Conservation (phyloP, 768 basidiomycete species). For the Hericium alpestre region DNA sequence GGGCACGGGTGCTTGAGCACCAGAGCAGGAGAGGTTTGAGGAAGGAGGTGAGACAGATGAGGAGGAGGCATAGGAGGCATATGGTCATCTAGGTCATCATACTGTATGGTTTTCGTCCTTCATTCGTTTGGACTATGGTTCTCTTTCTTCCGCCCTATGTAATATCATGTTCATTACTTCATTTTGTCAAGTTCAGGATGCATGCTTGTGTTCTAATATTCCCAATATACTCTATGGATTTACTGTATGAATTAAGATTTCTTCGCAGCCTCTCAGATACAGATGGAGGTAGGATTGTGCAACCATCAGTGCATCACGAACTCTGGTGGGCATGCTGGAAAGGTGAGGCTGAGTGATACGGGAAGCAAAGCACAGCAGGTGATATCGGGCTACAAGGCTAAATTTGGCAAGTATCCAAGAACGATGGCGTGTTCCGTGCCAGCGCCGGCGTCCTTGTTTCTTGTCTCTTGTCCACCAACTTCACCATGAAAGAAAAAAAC, state of each 20-base stretch:
- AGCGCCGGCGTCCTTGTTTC: background rate
- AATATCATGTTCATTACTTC: background rate
- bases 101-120: background rate
- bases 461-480: background rate
- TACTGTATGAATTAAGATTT: too few relatives aligned
- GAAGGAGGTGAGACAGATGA: background rate
- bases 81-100: background rate
- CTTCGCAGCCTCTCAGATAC: too few relatives aligned
- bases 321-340: too few relatives aligned
- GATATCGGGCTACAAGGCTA: background rate
- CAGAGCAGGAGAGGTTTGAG: background rate
- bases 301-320: too few relatives aligned
- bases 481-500: background rate
- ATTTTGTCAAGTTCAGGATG: background rate
- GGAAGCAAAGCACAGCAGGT: too few relatives aligned
- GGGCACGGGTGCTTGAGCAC: slow-evolving; percentile 8
- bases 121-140: background rate
- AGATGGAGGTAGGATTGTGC: too few relatives aligned
- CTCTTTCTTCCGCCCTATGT: background rate
- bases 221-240: too few relatives aligned
- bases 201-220: too few relatives aligned
- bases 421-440: background rate
- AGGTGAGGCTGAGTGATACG: too few relatives aligned
- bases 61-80: background rate
- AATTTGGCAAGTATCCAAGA: background rate